A percentile compares a stretch with the other conserved stretches of the same genome.
These are phyloP conservation scores for Dipteronia dyeriana DNA, from an alignment of 345 rosid species.

Conservation along the genomic window DNA sequence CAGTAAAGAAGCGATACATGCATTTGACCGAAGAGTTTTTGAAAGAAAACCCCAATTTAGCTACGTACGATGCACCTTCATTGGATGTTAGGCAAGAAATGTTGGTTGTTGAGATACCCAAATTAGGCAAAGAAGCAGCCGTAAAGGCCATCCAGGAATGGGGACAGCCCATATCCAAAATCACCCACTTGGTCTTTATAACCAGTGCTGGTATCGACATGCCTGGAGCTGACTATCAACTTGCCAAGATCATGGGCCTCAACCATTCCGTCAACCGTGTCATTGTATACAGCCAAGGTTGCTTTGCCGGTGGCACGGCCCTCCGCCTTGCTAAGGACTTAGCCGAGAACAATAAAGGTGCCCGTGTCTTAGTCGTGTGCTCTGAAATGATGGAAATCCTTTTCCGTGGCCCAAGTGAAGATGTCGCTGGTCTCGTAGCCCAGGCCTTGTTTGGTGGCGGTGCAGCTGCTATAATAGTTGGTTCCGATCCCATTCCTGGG, in stretches of 20 bases:
- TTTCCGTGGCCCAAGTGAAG: conserved; percentile 46
- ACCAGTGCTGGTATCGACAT: conserved; percentile 50
- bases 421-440: conserved; percentile 39
- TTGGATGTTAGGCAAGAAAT: conserved; percentile 47
- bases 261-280: conserved; percentile 42
- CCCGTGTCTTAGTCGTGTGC: conserved; percentile 47
- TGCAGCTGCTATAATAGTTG: conserved; percentile 45
- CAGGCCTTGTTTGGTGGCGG: conserved; percentile 52
- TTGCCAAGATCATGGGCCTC: conserved; percentile 51
- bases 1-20: conserved; percentile 46
- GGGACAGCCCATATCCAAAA: conserved; percentile 51
- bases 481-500: conserved; percentile 31
- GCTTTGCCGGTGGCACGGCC: conserved; percentile 46
- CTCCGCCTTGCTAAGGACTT: conserved; percentile 53
- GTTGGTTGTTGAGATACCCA: conserved; percentile 40
- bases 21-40: conserved; percentile 38
- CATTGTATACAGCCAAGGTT: conserved; percentile 58
- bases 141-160: conserved; percentile 43
- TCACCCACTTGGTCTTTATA: conserved; percentile 56
- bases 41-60: conserved; percentile 35
- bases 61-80: conserved; percentile 35
- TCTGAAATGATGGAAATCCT: conserved; percentile 36
- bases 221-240: conserved; percentile 60
- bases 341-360: conserved; percentile 52
- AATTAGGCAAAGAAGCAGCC: conserved; percentile 48